These are phyloP conservation scores for Exophiala dermatitidis DNA, from an alignment of 2,329 filamentous ascomycete genomes.

Conservation along the genomic window DNA sequence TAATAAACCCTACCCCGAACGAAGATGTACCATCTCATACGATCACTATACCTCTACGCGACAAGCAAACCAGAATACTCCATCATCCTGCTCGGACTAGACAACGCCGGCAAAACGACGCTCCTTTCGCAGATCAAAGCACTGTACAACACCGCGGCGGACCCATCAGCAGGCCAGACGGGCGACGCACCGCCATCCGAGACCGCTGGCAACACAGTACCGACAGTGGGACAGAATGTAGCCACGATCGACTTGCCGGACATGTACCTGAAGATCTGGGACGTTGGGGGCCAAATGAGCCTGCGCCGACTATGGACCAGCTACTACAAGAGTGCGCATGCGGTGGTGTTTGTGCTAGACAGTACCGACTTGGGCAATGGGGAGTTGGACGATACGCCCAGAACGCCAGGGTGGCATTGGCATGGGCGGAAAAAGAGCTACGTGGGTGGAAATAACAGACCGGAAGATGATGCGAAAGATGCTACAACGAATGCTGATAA, in stretches of 20 bases:
- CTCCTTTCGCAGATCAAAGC: constrained; percentile 95
- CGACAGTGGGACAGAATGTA: constrained; percentile 95
- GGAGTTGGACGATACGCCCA: constrained; percentile 52
- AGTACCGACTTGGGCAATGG: constrained; percentile 72
- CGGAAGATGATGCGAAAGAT: constrained; percentile 6
- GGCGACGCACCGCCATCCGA: constrained; percentile 47
- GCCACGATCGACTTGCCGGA: constrained; percentile 82
- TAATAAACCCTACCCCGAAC: not conserved
- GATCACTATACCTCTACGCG: constrained; percentile 87
- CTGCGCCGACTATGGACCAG: constrained; percentile 89
- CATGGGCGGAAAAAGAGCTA: constrained; percentile 27
- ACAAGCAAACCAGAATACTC: constrained; percentile 99
- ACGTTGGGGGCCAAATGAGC: constrained; percentile 86
- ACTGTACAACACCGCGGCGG: constrained; percentile 56
- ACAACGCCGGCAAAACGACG: constrained; percentile 97
- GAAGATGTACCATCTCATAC: constrained; percentile 88
- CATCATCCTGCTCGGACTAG: constrained; percentile 89
- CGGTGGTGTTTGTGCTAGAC: constrained; percentile 96
- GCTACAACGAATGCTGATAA: not conserved
- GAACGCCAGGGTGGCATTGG: constrained; percentile 24
- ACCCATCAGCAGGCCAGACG: constrained; percentile 32
- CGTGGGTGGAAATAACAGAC: constrained; percentile 10
- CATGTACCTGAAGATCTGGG: constrained; percentile 98
- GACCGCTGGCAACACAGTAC: constrained; percentile 73
- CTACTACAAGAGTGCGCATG: constrained; percentile 90